These are phyloP conservation scores for Lactarius hatsudake DNA, from an alignment of 768 basidiomycete genomes.

Conservation along the genomic window DNA sequence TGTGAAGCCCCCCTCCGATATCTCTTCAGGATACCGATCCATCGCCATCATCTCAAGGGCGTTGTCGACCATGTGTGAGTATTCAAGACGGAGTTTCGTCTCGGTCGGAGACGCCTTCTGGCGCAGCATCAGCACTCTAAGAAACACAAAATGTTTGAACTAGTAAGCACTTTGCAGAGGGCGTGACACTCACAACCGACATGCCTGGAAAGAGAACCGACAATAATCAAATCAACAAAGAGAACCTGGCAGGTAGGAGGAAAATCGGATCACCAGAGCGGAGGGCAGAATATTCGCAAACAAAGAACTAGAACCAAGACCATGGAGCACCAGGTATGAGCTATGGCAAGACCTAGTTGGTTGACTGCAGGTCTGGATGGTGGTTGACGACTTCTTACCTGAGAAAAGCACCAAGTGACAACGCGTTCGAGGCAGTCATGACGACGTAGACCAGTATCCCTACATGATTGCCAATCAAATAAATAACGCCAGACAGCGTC, in stretches of 20 bases:
- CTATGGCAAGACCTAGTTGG: conserved; percentile 1
- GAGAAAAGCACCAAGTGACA: conserved; percentile 22
- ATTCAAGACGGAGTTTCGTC: conserved; percentile 8
- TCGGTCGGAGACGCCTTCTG: conserved; percentile 22
- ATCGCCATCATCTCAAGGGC: conserved; percentile 20
- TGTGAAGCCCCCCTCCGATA: neutral
- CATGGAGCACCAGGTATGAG: neutral
- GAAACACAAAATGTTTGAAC: neutral
- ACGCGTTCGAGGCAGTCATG: conserved; percentile 21
- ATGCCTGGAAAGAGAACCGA: conserved; percentile 10
- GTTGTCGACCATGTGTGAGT: conserved; percentile 16
- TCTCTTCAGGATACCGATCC: neutral
- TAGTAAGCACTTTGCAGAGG: neutral
- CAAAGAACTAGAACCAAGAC: conserved; percentile 5
- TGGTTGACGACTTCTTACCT: conserved; percentile 1
- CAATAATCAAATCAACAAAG: neutral
- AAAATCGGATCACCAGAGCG: conserved; percentile 13
- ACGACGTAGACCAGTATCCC: conserved; percentile 23
- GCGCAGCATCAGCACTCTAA: conserved; percentile 26
- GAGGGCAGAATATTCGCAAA: conserved; percentile 21
- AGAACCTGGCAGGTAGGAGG: neutral
- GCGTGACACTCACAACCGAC: conserved; percentile 16
- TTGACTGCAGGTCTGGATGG: no score
- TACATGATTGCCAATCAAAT: conserved; percentile 6
- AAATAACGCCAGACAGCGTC: neutral